These are phyloP conservation scores for Curvularia hawaiiensis DNA, from an alignment of 2,329 filamentous ascomycete genomes.

Conservation along the genomic window DNA sequence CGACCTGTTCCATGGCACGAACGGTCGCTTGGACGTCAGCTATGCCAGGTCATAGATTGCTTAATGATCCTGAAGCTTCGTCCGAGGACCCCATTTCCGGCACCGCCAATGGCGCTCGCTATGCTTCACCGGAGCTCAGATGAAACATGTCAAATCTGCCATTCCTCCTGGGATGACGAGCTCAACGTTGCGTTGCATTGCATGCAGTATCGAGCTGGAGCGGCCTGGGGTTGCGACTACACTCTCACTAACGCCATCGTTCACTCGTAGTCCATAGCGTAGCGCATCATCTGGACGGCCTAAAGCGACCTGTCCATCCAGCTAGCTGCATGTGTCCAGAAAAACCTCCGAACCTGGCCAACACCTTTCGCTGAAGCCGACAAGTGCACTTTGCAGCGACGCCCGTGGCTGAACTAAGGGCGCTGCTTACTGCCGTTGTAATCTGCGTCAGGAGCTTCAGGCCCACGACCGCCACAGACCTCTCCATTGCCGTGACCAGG, in stretches of 20 bases:
- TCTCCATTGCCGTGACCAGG: conserved; percentile 1
- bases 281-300: conserved; percentile 19
- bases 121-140: conserved; percentile 10
- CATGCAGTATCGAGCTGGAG: conserved; percentile 4
- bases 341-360: conserved; percentile 27
- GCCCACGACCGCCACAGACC: neutral
- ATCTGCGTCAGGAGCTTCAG: conserved; percentile 1
- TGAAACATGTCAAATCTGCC: conserved; percentile 28
- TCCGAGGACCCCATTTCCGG: conserved; percentile 18
- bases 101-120: conserved; percentile 26
- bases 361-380: conserved; percentile 11
- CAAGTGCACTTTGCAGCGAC: conserved; percentile 7
- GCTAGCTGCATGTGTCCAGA: conserved; percentile 18
- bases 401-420: neutral
- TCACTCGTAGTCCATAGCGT: conserved; percentile 17
- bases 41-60: conserved; percentile 39
- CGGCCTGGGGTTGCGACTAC: conserved; percentile 4
- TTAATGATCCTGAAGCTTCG: conserved; percentile 27
- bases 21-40: conserved; percentile 36
- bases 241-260: conserved; percentile 14
- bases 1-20: conserved; percentile 32
- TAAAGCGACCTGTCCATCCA: conserved; percentile 10
- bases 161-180: conserved; percentile 19
- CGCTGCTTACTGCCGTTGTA: neutral
- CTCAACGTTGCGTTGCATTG: conserved; percentile 16